Conservation (phyloP, 805 yeast genomes). For the Starmerella davenportii region DNA sequence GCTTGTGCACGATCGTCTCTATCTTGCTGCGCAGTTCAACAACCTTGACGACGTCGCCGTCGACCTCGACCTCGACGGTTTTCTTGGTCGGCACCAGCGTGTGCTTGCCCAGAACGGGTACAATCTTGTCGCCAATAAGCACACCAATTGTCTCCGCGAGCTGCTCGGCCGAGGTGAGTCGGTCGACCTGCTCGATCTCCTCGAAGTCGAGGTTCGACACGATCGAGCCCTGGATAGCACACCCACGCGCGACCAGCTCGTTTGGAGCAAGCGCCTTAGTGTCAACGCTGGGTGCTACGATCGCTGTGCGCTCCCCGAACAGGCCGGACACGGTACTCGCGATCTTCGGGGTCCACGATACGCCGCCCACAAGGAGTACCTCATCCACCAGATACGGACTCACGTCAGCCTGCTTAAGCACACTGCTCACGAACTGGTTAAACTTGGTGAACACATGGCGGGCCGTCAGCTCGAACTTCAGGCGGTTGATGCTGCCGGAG, state of each 20-base stretch:
- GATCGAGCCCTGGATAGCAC: slow-evolving; percentile 84
- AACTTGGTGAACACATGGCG: slow-evolving; percentile 61
- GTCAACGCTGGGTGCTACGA: slow-evolving; percentile 57
- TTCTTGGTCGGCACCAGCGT: slow-evolving; percentile 84
- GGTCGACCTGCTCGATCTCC: slow-evolving; percentile 48
- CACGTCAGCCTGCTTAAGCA: slow-evolving; percentile 63
- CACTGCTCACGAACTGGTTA: slow-evolving; percentile 55
- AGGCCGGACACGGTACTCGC: slow-evolving; percentile 51
- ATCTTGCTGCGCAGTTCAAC: slow-evolving; percentile 59
- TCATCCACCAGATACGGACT: slow-evolving; percentile 79
- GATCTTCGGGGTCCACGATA: slow-evolving; percentile 81
- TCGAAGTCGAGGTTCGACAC: slow-evolving; percentile 65
- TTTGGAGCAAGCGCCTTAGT: slow-evolving; percentile 70
- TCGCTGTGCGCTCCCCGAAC: slow-evolving; percentile 60
- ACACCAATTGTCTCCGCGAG: slow-evolving; percentile 70
- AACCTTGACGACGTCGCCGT: slow-evolving; percentile 44
- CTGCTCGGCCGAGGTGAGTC: slow-evolving; percentile 62
- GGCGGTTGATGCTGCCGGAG: slow-evolving; percentile 82
- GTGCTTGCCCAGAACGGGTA: slow-evolving; percentile 57
- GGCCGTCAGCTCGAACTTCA: slow-evolving; percentile 78
- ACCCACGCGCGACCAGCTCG: slow-evolving; percentile 83
- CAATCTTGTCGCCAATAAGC: slow-evolving; percentile 49
- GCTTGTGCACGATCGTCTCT: slow-evolving; percentile 60
- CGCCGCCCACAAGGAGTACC: slow-evolving; percentile 84
- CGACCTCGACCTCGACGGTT: slow-evolving; percentile 43